These are phyloP conservation scores for Tetracladium setigerum DNA, from an alignment of 495 filamentous ascomycete species.

Conservation along the genomic window DNA sequence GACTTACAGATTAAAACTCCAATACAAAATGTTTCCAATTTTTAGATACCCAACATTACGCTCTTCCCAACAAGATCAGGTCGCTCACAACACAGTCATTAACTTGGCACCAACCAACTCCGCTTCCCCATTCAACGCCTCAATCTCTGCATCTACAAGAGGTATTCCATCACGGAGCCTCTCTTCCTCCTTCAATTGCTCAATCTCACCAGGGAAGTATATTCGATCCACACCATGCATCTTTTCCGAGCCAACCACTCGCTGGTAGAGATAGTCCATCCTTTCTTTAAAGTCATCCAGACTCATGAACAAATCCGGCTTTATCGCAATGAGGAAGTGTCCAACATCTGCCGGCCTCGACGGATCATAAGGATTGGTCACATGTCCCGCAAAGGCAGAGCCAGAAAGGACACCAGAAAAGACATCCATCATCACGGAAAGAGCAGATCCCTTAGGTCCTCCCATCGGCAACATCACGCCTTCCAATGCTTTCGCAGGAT, in stretches of 20 bases:
- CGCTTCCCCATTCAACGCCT: slow-evolving; percentile 59
- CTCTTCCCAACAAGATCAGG: too few relatives aligned
- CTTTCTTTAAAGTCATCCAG: slow-evolving; percentile 58
- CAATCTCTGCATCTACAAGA: slow-evolving; percentile 55
- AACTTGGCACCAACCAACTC: slow-evolving; percentile 44
- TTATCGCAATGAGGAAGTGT: slow-evolving; percentile 68
- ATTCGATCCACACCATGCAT: slow-evolving; percentile 66
- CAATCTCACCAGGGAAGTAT: slow-evolving; percentile 74
- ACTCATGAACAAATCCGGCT: slow-evolving; percentile 69
- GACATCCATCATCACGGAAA: slow-evolving; percentile 79
- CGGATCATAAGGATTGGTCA: slow-evolving; percentile 66
- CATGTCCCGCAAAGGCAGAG: slow-evolving; percentile 62
- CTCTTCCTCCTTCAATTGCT: slow-evolving; percentile 52
- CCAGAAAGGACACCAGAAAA: slow-evolving; percentile 71
- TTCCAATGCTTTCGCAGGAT: slow-evolving; percentile 55
- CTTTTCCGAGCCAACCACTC: slow-evolving; percentile 56
- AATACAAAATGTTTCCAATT: too few relatives aligned
- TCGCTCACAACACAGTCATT: too few relatives aligned
- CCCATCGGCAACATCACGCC: slow-evolving; percentile 79
- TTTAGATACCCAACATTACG: too few relatives aligned
- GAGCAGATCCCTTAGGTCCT: slow-evolving; percentile 64
- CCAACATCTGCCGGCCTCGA: slow-evolving; percentile 62
- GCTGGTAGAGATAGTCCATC: slow-evolving; percentile 63
- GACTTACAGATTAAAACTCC: too few relatives aligned
- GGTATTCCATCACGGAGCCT: slow-evolving; percentile 56